Conservation (phyloP, 768 basidiomycete genomes). For the Hydnum rufescens region DNA sequence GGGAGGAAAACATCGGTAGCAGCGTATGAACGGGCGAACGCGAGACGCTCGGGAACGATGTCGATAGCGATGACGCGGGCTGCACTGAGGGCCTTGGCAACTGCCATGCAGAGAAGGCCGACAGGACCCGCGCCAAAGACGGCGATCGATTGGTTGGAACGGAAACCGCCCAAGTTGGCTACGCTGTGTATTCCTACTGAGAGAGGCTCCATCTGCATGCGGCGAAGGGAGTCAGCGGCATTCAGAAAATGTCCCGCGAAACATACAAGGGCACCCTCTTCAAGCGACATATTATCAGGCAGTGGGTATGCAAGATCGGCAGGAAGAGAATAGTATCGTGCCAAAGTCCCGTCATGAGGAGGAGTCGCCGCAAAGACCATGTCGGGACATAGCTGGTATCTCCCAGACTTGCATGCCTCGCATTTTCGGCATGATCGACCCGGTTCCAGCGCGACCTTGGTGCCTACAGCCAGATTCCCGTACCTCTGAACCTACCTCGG, state of each 20-base stretch:
- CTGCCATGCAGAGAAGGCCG: slow-evolving; percentile 76
- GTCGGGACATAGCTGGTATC: slow-evolving; percentile 72
- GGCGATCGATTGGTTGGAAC: slow-evolving; percentile 52
- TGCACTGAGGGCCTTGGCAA: slow-evolving; percentile 87
- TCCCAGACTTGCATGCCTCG: slow-evolving; percentile 64
- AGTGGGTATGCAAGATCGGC: slow-evolving; percentile 69
- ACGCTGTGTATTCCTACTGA: slow-evolving; percentile 86
- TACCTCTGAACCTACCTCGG: slow-evolving; percentile 62
- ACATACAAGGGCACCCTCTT: slow-evolving; percentile 83
- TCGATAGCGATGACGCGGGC: slow-evolving; percentile 70
- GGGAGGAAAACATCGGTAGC: slow-evolving; percentile 63
- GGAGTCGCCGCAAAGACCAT: slow-evolving; percentile 87
- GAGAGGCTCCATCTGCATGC: slow-evolving; percentile 73
- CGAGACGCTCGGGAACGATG: slow-evolving; percentile 50
- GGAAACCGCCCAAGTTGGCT: slow-evolving; percentile 50
- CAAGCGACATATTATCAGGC: slow-evolving; percentile 65
- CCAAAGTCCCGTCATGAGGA: slow-evolving; percentile 79
- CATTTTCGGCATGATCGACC: slow-evolving; percentile 73
- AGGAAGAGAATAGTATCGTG: slow-evolving; percentile 70
- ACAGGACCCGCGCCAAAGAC: slow-evolving; percentile 81
- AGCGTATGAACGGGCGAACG: slow-evolving; percentile 71
- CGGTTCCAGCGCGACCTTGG: slow-evolving; percentile 83
- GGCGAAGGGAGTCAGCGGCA: neutral
- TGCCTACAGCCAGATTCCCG: slow-evolving; percentile 60
- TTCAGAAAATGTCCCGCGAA: neutral